Conservation (phyloP, 2,329 filamentous ascomycete species). For the Fusarium agapanthi region DNA sequence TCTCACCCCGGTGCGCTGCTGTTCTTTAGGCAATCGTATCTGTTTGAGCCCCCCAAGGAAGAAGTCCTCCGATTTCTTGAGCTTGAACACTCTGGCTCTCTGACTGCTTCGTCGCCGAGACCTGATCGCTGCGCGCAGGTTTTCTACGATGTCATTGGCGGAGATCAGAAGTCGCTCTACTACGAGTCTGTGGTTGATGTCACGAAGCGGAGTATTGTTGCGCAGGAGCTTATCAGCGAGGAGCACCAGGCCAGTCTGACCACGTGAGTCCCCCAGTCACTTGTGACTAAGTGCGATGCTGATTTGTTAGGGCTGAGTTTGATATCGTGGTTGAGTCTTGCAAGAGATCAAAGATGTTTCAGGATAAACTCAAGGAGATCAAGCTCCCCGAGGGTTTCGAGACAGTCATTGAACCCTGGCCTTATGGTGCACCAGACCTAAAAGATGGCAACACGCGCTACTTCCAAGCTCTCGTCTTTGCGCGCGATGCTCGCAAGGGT, state of each 20-base stretch:
- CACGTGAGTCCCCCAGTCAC: slow-evolving; percentile 26
- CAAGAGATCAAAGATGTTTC: slow-evolving; percentile 43
- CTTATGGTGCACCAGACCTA: slow-evolving; percentile 44
- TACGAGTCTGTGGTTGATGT: slow-evolving; percentile 51
- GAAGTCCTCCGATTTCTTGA: slow-evolving; percentile 57
- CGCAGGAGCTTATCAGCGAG: slow-evolving; percentile 40
- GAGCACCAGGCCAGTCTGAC: slow-evolving; percentile 45
- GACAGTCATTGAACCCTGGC: slow-evolving; percentile 47
- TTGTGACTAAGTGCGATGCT: fast-evolving
- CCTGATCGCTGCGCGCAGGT: slow-evolving; percentile 54
- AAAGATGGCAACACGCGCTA: slow-evolving; percentile 43
- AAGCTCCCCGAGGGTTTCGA: slow-evolving; percentile 44
- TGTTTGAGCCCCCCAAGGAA: slow-evolving; percentile 60
- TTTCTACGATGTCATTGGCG: slow-evolving; percentile 49
- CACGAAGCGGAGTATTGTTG: slow-evolving; percentile 31
- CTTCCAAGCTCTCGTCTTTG: slow-evolving; percentile 49
- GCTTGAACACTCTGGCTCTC: slow-evolving; percentile 48
- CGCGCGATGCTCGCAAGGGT: slow-evolving; percentile 41
- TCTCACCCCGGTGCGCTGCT: slow-evolving; percentile 43
- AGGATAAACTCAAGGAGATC: slow-evolving; percentile 44
- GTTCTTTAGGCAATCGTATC: slow-evolving; percentile 60
- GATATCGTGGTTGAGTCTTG: slow-evolving; percentile 46
- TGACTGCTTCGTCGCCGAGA: slow-evolving; percentile 39
- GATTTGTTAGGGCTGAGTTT: slow-evolving; percentile 39
- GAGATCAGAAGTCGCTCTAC: slow-evolving; percentile 37